These are phyloP conservation scores for Suillus clintonianus DNA, from an alignment of 768 basidiomycete genomes.

Conservation along the genomic window DNA sequence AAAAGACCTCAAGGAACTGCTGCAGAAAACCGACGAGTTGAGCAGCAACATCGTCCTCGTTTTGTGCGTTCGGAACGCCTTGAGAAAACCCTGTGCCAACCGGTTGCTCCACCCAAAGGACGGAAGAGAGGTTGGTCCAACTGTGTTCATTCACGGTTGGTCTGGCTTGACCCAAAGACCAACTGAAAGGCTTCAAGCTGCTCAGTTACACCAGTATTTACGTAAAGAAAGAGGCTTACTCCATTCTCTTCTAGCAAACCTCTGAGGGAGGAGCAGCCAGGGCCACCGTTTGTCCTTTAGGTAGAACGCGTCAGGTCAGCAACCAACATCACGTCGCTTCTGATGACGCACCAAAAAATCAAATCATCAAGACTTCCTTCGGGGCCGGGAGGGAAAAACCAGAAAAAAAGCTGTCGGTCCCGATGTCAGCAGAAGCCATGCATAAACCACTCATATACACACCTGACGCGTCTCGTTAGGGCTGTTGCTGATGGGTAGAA, in stretches of 20 bases:
- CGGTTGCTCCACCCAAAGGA: conserved; percentile 78
- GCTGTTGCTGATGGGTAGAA: conserved; percentile 66
- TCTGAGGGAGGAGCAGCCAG: conserved; percentile 74
- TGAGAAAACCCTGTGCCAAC: conserved; percentile 80
- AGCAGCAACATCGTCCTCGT: conserved; percentile 58
- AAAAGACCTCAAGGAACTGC: conserved; percentile 76
- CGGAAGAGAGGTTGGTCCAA: conserved; percentile 79
- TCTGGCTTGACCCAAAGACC: conserved; percentile 63
- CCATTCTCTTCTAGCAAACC: conserved; percentile 77
- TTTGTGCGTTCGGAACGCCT: conserved; percentile 61
- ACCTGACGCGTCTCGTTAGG: conserved; percentile 70
- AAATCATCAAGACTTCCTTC: conserved; percentile 71
- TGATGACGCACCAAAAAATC: conserved; percentile 60
- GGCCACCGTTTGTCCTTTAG: conserved; percentile 76
- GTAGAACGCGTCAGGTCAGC: background rate
- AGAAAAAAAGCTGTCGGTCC: conserved; percentile 61
- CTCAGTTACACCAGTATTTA: conserved; percentile 22
- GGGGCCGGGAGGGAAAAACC: conserved; percentile 82
- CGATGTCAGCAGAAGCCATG: background rate
- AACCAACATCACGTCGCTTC: background rate
- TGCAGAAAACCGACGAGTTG: conserved; percentile 61
- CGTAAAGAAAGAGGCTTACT: conserved; percentile 38
- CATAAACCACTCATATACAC: background rate
- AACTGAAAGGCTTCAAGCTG: conserved; percentile 58
- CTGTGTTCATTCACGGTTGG: conserved; percentile 67